Evolutionary conservation across 2,329 filamentous ascomycete species (phyloP).

Genomic region (Ascochyta lentis): DNA sequence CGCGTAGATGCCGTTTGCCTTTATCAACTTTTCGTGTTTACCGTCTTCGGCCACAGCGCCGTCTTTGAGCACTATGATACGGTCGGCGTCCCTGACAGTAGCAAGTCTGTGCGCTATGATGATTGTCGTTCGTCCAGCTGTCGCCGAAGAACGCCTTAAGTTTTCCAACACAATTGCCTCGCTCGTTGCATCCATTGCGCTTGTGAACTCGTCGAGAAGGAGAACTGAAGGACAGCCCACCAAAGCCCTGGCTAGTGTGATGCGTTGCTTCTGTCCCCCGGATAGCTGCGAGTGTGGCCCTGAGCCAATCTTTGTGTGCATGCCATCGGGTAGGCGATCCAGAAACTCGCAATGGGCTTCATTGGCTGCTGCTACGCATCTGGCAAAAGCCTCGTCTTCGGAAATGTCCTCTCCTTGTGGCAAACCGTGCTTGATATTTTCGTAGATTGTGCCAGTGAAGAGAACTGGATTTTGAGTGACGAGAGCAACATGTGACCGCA

Average conservation of each 20-base stretch:
- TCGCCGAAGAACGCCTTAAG: constrained; percentile 36
- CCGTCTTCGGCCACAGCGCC: constrained; percentile 42
- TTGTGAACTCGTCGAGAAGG: constrained; percentile 48
- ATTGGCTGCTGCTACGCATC: constrained; percentile 57
- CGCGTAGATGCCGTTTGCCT: constrained; percentile 39
- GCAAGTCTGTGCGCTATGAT: constrained; percentile 48
- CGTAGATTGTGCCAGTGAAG: constrained; percentile 46
- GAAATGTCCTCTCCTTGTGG: constrained; percentile 25
- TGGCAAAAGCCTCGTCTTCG: constrained; percentile 51
- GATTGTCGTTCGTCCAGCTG: constrained; percentile 42
- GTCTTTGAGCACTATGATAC: constrained; percentile 48
- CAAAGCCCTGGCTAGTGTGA: constrained; percentile 46
- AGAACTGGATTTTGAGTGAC: constrained; percentile 45
- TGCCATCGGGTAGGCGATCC: constrained; percentile 43
- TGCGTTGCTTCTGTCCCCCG: constrained; percentile 49
- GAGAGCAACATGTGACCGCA: constrained; percentile 42
- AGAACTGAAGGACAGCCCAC: constrained; percentile 43
- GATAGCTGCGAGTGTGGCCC: constrained; percentile 45
- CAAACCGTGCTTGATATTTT: constrained; percentile 46
- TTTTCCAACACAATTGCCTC: constrained; percentile 45
- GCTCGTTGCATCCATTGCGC: constrained; percentile 39
- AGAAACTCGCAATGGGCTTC: constrained; percentile 61
- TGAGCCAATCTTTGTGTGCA: constrained; percentile 43
- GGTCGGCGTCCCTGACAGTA: constrained; percentile 47
- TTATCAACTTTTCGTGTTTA: constrained; percentile 38